Evolutionary conservation across 148 eudicot species (phyloP), one percentile per base, ranked within the genome.

Genomic region (Salicornia ramosissima): DNA sequence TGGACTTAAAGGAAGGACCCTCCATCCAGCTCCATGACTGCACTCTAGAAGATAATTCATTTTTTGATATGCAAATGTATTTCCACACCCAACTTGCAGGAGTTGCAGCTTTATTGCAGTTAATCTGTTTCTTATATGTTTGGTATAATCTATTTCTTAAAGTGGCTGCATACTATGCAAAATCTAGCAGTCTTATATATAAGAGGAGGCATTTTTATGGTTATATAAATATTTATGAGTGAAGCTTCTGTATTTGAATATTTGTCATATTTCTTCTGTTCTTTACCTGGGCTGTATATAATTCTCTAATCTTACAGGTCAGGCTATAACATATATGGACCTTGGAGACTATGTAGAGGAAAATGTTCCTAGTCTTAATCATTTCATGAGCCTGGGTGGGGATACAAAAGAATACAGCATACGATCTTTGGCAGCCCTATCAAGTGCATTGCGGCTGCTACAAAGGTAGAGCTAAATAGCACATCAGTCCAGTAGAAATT

Each of bases 391-490:
- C 63, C 60, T 76, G 39, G 82, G 64, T 67, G 66, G 22, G 64
- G 74, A 72, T 47, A 70, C 63, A 65, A 73, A 77, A 70, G 88
- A 86, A 45, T 72, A 83, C 71, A 80, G 69, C 70, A 75, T 88
- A 76, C 82, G 84, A 65, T 82, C 95, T 55, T 43, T 93, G 79
- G 84, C 62, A 42, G 89, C 95, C 63, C 96, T 93, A 72, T 90
- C 98, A 69, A 84, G 69, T 63, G 87, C 90, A 43, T 78, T 84
- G 95, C 78, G 96, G 53, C 58, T 70, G 25, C 86, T 88, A 55
- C 92, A 90, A 83, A 93, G 96, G 98, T 90, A 71, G 67, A 64
- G 52, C 56, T 53, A n/a, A 26, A 13, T 46, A 43, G 58, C 30
- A 6, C 31, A 25, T 36, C 21, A 39, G 29, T 53, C 52, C 30